Base-by-base conservation (phyloP, 1,284 basidiomycete genomes). In the Coniferiporia sulphurascens region DNA sequence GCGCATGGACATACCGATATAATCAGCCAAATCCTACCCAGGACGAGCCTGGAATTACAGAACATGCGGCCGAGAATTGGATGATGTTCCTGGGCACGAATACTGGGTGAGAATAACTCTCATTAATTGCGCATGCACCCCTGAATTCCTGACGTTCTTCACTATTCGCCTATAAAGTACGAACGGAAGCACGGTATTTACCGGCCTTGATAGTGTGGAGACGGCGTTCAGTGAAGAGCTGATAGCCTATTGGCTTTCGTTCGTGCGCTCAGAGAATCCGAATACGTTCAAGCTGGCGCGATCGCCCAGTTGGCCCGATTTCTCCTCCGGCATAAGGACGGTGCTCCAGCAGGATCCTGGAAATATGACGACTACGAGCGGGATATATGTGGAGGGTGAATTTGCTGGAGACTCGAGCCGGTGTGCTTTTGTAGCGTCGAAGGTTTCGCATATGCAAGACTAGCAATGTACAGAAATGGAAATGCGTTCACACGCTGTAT, bases 81-180 rank as follows among this genome's bases (percentile, higher is more conserved):
- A 83, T 84, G 80, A 82, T 84, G 82, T 83, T 84, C 71, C 69
- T 68, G 22, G 83, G 83, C 2, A 78, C 76, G 0, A 80, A 79
- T 54, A 83, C 82, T n/a, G 82, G 83, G 82, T 84, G 64, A 27
- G 27, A 27, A 3, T 5, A 27, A 27, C 27, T 2, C 27, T 2
- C 27, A 27, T 27, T 27, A 2, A 5, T 27, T 27, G 27, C 27
- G 27, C 27, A 2, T 27, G 27, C 27, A 27, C 27, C 27, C 27
- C 13, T 72, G 55, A 10, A 35, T 22, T 52, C 12, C 44, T 17
- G 8, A 17, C 12, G 48, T 15, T 34, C 8, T 8, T 36, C 34
- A 44, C 9, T 10, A 1, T 44, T 48, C 8, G 41, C 43, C n/a
- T 38, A 15, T 52, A 52, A 65, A 82, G 79, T 2, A 67, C 70